These are phyloP conservation scores for Paecilomyces variotii DNA, from an alignment of 2,329 filamentous ascomycete genomes.

Conservation along the genomic window DNA sequence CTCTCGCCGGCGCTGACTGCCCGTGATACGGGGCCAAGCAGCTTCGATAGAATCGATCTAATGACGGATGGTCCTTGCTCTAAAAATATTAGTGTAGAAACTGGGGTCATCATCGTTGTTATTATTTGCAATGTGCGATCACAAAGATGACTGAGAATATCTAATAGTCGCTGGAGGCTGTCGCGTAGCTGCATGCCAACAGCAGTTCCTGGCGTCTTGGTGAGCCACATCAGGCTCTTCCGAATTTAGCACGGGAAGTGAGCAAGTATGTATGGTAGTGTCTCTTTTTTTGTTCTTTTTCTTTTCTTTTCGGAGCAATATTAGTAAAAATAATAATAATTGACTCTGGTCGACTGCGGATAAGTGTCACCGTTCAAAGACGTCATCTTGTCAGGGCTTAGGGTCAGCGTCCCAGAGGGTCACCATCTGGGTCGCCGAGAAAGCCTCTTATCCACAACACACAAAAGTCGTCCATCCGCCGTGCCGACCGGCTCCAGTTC, in stretches of 20 bases:
- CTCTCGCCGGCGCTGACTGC: background rate
- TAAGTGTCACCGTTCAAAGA: background rate
- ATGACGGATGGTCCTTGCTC: background rate
- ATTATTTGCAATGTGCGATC: background rate
- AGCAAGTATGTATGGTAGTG: background rate
- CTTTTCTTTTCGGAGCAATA: background rate
- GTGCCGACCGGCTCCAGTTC: background rate
- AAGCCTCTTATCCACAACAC: background rate
- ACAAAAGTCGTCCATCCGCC: background rate
- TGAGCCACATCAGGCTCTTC: background rate
- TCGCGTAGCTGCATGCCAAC: background rate
- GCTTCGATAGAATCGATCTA: background rate
- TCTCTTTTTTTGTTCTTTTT: too few species aligned
- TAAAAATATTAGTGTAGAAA: background rate
- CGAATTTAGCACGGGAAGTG: background rate
- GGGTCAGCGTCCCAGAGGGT: background rate
- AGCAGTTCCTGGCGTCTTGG: background rate
- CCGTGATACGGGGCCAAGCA: background rate
- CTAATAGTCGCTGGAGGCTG: background rate
- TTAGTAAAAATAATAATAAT: background rate
- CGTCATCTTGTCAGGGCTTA: background rate
- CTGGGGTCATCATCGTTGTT: background rate
- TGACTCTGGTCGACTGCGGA: background rate
- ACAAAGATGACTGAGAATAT: background rate
- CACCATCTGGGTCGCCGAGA: background rate